These are phyloP conservation scores for Fusarium falciforme DNA, from an alignment of 2,329 filamentous ascomycete species.

Conservation along the genomic window DNA sequence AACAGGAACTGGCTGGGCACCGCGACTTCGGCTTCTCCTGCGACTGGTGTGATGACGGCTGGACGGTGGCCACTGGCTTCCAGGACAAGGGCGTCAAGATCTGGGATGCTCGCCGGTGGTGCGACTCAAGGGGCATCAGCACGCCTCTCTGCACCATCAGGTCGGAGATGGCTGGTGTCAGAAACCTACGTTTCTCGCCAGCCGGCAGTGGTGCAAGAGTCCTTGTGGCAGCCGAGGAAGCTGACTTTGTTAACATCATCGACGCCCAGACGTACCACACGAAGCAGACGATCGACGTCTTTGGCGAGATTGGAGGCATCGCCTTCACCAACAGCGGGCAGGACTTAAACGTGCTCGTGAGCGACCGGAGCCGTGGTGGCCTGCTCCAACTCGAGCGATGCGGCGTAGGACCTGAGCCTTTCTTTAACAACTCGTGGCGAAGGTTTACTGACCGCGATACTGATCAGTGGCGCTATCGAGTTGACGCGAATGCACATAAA, in stretches of 20 bases:
- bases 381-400: slow-evolving; percentile 70
- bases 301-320: slow-evolving; percentile 79
- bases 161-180: slow-evolving; percentile 75
- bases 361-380: slow-evolving; percentile 74
- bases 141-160: slow-evolving; percentile 66
- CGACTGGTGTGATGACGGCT: slow-evolving; percentile 83
- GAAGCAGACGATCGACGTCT: slow-evolving; percentile 79
- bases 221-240: slow-evolving; percentile 79
- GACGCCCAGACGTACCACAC: slow-evolving; percentile 72
- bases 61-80: slow-evolving; percentile 80
- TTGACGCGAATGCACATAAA: slow-evolving; percentile 10
- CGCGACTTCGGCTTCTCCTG: slow-evolving; percentile 80
- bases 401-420: slow-evolving; percentile 45
- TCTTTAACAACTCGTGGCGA: slow-evolving; percentile 34
- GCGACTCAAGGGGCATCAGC: slow-evolving; percentile 60
- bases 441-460: slow-evolving; percentile 6
- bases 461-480: slow-evolving; percentile 23
- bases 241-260: slow-evolving; percentile 78
- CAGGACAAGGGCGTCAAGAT: slow-evolving; percentile 80
- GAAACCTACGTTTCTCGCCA: slow-evolving; percentile 78
- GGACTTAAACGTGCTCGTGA: slow-evolving; percentile 75
- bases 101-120: slow-evolving; percentile 81
- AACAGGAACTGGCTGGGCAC: slow-evolving; percentile 71
- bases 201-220: slow-evolving; percentile 74
- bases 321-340: slow-evolving; percentile 74